Evolutionary conservation across 2,329 filamentous ascomycete species (phyloP).

Genomic region (Cytospora paraplurivora): DNA sequence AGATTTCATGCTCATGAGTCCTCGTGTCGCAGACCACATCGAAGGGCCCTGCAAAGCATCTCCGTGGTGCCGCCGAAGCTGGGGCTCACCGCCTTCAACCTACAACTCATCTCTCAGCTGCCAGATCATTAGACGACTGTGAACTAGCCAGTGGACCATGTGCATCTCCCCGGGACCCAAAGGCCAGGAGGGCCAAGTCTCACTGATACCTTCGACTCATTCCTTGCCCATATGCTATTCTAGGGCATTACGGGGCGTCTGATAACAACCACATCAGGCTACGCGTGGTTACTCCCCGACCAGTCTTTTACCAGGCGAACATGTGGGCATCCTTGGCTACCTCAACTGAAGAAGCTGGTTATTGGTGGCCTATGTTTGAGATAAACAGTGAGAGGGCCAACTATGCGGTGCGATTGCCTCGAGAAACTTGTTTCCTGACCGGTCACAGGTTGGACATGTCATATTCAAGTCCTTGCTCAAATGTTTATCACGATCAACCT

Average conservation of each 20-base stretch:
- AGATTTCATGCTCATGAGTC: not conserved
- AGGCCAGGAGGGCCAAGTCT: not conserved
- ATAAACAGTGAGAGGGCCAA: not conserved
- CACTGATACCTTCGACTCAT: not conserved
- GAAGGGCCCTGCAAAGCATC: not conserved
- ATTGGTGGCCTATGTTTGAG: not conserved
- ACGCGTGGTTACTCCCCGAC: not conserved
- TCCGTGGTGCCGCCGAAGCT: constrained; percentile 1
- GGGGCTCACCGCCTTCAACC: not conserved
- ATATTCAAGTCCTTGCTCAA: not conserved
- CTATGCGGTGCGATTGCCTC: not conserved
- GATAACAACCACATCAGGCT: not conserved
- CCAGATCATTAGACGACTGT: not conserved
- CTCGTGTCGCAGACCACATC: not conserved
- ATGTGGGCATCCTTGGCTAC: not conserved
- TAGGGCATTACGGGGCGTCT: not conserved
- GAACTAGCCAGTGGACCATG: not conserved
- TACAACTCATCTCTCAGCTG: not conserved
- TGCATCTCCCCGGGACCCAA: not conserved
- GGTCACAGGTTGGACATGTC: not conserved
- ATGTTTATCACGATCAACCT: not conserved
- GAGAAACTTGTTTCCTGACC: not conserved
- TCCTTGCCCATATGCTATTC: not conserved
- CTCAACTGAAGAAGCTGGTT: not conserved
- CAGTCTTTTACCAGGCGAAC: not conserved